Evolutionary conservation across 2,329 filamentous ascomycete species (phyloP).

Genomic region (Aspergillus aculeatus): DNA sequence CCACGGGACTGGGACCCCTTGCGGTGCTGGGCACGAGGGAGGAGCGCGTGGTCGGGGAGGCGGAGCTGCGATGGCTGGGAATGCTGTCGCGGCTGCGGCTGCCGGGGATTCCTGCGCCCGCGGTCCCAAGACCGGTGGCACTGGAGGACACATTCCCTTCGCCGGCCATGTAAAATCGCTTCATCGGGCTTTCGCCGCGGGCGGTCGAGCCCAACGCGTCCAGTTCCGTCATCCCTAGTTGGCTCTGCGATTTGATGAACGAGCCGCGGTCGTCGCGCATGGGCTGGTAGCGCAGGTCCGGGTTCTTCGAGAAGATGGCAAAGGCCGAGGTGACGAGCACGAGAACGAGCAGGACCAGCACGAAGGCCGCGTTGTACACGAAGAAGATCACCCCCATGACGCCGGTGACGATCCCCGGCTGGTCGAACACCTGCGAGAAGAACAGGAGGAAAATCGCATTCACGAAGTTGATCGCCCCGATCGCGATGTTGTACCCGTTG

Average conservation of each 20-base stretch:
- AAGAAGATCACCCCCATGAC: constrained; percentile 88
- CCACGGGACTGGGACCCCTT: too few relatives aligned
- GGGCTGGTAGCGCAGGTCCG: constrained; percentile 87
- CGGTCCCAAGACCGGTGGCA: background rate
- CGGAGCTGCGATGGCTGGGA: background rate
- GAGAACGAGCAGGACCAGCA: constrained; percentile 76
- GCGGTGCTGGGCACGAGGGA: too few relatives aligned
- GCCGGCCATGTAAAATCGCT: background rate
- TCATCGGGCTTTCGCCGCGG: constrained; percentile 61
- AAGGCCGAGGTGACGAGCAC: constrained; percentile 73
- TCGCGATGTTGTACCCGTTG: constrained; percentile 92
- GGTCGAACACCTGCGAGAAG: constrained; percentile 81
- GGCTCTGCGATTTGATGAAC: constrained; percentile 92
- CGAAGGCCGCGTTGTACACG: constrained; percentile 79
- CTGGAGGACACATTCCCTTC: background rate
- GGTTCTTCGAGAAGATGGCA: constrained; percentile 85
- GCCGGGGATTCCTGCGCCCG: background rate
- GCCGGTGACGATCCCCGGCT: constrained; percentile 77
- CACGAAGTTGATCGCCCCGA: constrained; percentile 83
- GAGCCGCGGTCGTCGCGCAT: constrained; percentile 94
- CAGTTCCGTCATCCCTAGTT: constrained; percentile 74
- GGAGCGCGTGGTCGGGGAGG: too few relatives aligned
- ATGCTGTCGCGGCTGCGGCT: background rate
- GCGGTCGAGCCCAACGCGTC: constrained; percentile 86
- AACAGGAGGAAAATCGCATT: constrained; percentile 85